Evolutionary conservation across 2,329 filamentous ascomycete genomes (phyloP), one percentile per base, ranked within the genome.

Genomic region (Trematosphaeria pertusa): DNA sequence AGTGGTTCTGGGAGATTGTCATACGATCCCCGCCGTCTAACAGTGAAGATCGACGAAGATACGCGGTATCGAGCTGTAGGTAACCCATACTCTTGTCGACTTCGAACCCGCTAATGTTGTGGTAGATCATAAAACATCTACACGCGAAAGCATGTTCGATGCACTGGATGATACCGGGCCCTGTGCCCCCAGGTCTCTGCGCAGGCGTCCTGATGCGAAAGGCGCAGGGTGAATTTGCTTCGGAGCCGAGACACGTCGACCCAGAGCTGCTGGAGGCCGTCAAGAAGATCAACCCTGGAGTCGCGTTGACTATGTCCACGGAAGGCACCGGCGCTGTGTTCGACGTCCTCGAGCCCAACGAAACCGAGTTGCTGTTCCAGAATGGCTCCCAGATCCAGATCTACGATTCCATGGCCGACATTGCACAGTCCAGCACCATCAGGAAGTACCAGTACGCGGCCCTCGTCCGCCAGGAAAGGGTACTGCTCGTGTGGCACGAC

Each of bases 401-500:
- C 17, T 68, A 78, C 40, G 75, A 79, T 14, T 78, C 73, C 3
- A 66, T 79, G 49, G 65, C 67, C 3, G 70, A 73, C 12, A 70
- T 75, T 30, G 67, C 69, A 3, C 68, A 71, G 19, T 72, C 75
- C 4, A 57, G 41, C 37, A 68, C 87, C 2, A 80, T 88, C 48
- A 91, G 89, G 44, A 91, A 91, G 68, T 84, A 89, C 67, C 88
- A 92, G 65, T 91, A 88, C 59, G 88, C 88, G 4, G 88, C 89
- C 12, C 91, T 92, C 62, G 81, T 92, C 34, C 86, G 87, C 1
- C 83, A 82, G 0, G 86, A 90, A 54, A 83, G 83, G 4, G 75
- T 91, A 3, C 75, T 92, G 2, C 77, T 92, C 1, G 87, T 92
- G 1, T 92, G 89, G 88, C 88, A 92, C 51, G 88, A 92, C 58